Base-by-base conservation (phyloP, 1,284 basidiomycete species). In the Malassezia nana region DNA sequence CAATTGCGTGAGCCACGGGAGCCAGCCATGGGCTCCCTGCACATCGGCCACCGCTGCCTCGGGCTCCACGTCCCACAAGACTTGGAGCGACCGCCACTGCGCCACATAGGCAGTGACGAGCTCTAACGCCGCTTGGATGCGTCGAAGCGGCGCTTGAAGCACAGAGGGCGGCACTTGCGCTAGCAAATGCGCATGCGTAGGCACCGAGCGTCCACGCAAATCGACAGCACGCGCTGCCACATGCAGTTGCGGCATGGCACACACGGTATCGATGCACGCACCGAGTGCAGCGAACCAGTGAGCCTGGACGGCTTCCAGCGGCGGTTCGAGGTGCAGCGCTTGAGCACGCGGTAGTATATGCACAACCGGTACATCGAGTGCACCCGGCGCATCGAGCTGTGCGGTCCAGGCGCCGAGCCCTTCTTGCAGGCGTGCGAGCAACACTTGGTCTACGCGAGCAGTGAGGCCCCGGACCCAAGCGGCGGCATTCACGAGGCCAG, bases 41-140 rank as follows among this genome's bases (percentile, higher is more conserved):
- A 96, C 83, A 0, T 87, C 85, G 65, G 84, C 85, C 80, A 94
- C 96, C 18, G 98, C 90, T 68, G 86, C 86, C 79, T 96, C 92
- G 13, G 90, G 82, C 76, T 98, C 90, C 45, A 96, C 83, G 74
- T 98, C 94, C 94, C 92, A 98, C 0, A 98, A 80, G 0, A 90
- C 92, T 76, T 98, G 94, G 81, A 98, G 98, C 72, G 92, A 90
- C 0, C 96, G 82, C 92, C 94, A 98, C 77, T 94, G 94, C 60
- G 81, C 85, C 46, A 96, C 89, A 74, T 98, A 98, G 39, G 84
- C 84, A 63, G 81, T 84, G 49, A 98, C 81, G 59, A 87, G 83
- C 55, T 84, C 83, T 7, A 94, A 82, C 76, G 95, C 95, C 66
- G 77, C 78, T 76, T 96, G 90, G 67, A 98, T 85, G 15, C 95